Base-by-base conservation (phyloP, 2,329 filamentous ascomycete species). In the Botryotinia globosa region DNA sequence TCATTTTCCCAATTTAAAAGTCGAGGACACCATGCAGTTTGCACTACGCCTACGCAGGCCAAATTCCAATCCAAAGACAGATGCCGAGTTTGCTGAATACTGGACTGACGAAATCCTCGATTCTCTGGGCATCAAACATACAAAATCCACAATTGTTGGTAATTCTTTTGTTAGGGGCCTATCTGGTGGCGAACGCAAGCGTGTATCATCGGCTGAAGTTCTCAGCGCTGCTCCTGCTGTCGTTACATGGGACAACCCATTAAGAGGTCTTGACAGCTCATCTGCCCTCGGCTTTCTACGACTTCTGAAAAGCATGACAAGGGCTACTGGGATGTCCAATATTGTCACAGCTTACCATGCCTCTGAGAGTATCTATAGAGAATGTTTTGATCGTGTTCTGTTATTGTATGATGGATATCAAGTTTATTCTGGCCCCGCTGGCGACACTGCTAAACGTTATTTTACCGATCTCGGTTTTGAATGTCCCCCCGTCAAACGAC, bases 211-310 rank as follows among this genome's bases (percentile, higher is more conserved):
- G 73, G 86, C 87, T 1, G 88, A 90, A 74, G 75, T 75, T 9
- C 63, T 80, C 34, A 78, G 78, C 4, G 78, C 79, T 10, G 73
- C 77, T 37, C 78, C 71, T 56, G 77, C 76, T 58, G 84, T 92
- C 1, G 87, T 86, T 64, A 90, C 87, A 80, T 91, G 89, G 89
- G 90, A 92, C 74, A 91, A 91, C 79, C 86, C 85, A 18, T 91
- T 89, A 0, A 82, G 89, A 72, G 90, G 90, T 68, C 82, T 92
- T 1, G 90, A 92, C 77, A 89, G 89, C 1, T 89, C 86, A 77
- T 90, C 87, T 8, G 90, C 89, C 94, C 75, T 85, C 94, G 44
- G 90, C 68, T 91, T 86, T 77, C 83, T 85, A 44, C 88, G 87
- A 76, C 86, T 87, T 2, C 81, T 92, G 29, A 84, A 90, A 14